A percentile compares a stretch with the other conserved stretches of the same genome.
Conservation (phyloP, 352 stramenopile species). For the Pythium dissotocum region DNA sequence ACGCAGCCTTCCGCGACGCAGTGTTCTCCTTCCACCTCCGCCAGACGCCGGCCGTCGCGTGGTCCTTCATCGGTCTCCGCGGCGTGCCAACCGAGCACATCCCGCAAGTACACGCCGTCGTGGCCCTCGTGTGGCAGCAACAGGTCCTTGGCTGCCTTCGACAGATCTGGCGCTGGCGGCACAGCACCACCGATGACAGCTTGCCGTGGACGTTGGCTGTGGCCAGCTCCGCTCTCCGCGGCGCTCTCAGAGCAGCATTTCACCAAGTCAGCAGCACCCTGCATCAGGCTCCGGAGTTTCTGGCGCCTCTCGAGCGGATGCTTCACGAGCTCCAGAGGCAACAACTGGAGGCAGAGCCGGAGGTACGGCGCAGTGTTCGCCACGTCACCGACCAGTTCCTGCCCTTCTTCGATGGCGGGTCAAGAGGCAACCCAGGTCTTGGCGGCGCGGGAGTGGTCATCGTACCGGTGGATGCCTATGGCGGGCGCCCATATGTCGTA, state of each 20-base stretch:
- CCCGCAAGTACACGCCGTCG: too few relatives aligned
- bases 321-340: background rate
- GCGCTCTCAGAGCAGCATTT: background rate
- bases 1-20: background rate
- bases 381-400: background rate
- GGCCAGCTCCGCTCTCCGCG: background rate
- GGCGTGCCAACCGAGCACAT: background rate
- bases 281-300: background rate
- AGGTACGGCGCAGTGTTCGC: background rate
- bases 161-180: slow-evolving; percentile 3
- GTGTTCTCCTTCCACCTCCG: background rate
- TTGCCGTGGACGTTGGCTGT: background rate
- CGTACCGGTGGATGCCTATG: background rate
- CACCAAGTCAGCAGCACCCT: background rate
- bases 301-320: background rate
- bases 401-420: slow-evolving; percentile 5
- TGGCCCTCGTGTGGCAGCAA: slow-evolving; percentile 1
- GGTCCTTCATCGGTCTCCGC: background rate
- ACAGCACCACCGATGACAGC: background rate
- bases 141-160: background rate
- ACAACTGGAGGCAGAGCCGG: background rate
- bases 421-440: background rate
- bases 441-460: background rate
- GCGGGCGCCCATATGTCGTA: background rate
- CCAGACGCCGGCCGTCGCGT: background rate